Evolutionary conservation across 352 stramenopile species (phyloP), one percentile per base, ranked within the genome.

Genomic region (Pythium grandisporangium): DNA sequence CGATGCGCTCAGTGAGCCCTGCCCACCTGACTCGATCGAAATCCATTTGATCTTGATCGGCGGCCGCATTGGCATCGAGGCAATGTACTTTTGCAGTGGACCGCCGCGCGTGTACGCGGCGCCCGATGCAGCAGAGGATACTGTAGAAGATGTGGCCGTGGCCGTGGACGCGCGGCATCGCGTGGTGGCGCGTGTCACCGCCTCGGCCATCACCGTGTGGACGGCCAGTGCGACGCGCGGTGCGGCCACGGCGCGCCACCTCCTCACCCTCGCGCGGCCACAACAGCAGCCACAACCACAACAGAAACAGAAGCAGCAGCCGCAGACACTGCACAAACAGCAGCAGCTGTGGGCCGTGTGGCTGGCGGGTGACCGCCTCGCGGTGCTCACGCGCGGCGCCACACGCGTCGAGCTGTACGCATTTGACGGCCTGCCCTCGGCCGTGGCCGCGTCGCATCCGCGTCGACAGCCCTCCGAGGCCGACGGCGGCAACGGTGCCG

Each of bases 11-110:
- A n/a, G n/a, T n/a, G n/a, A n/a, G n/a, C n/a, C n/a, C n/a, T n/a
- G n/a, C n/a, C n/a, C n/a, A n/a, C n/a, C n/a, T n/a, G n/a, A n/a
- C n/a, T n/a, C n/a, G n/a, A n/a, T n/a, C n/a, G n/a, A n/a, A n/a
- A n/a, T n/a, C n/a, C n/a, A n/a, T n/a, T n/a, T n/a, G n/a, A n/a
- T n/a, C n/a, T n/a, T n/a, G n/a, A n/a, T n/a, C n/a, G n/a, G n/a
- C n/a, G n/a, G n/a, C n/a, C n/a, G n/a, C n/a, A n/a, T n/a, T n/a
- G n/a, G n/a, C n/a, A n/a, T 32, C 8, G 27, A 32, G 20, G 12
- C 12, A 44, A 89, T 90, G 73, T 78, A 72, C 58, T 86, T 87
- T 53, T 77, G 68, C 51, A 77, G 55, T 42, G 76, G 76, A 2
- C 76, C 76, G 14, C 76, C 76, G 47, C 76, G 70, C 47, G 62